These are phyloP conservation scores for Cyclotella cryptica DNA, from an alignment of 108 stramenopile species.

Conservation along the genomic window DNA sequence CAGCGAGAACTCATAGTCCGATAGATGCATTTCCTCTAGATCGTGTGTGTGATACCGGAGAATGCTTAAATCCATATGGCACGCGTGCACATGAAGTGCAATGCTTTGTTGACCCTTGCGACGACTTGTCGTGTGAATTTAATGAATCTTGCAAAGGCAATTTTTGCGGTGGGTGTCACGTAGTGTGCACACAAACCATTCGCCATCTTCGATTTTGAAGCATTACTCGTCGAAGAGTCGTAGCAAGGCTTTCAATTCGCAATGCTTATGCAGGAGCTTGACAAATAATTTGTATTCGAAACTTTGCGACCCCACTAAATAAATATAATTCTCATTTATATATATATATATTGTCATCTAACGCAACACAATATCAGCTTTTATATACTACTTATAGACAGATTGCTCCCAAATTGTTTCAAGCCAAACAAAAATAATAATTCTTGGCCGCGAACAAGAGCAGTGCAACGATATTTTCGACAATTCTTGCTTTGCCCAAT, in stretches of 20 bases:
- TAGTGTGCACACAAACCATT: background rate
- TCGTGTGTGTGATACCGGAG: background rate
- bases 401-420: no score
- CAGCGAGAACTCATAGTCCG: no score
- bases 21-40: background rate
- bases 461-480: no score
- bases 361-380: no score
- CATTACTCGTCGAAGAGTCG: background rate
- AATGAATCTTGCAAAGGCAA: background rate
- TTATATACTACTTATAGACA: no score
- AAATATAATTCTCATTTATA: no score
- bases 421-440: no score
- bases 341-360: no score
- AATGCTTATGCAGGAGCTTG: background rate
- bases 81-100: background rate
- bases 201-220: background rate
- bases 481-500: no score
- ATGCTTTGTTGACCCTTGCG: constrained; percentile 5
- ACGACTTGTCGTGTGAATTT: background rate
- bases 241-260: background rate
- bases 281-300: no score
- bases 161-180: constrained; percentile 3
- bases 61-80: background rate
- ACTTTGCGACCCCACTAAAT: no score
- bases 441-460: no score